These are phyloP conservation scores for Magnusiomyces magnusii DNA, from an alignment of 1,139 yeast species.

Conservation along the genomic window DNA sequence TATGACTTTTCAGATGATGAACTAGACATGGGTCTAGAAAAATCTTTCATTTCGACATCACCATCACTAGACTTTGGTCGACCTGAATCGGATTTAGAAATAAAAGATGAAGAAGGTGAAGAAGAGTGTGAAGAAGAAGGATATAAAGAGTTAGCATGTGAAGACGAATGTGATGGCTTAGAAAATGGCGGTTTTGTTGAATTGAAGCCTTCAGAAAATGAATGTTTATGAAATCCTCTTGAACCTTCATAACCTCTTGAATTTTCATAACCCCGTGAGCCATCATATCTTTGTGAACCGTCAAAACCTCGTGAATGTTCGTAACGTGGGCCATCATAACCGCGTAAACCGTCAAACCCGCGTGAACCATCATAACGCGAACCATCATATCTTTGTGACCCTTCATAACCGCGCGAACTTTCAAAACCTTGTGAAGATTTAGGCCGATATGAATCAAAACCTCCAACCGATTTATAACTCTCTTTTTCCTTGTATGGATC, in stretches of 20 bases:
- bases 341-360: too few relatives aligned
- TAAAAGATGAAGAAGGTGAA: not conserved
- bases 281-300: too few relatives aligned
- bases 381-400: too few relatives aligned
- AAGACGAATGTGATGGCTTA: too few relatives aligned
- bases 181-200: too few relatives aligned
- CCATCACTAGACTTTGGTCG: not conserved
- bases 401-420: too few relatives aligned
- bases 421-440: not conserved
- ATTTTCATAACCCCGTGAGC: too few relatives aligned
- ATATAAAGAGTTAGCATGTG: not conserved
- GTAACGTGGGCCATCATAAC: too few relatives aligned
- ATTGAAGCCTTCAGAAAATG: not conserved
- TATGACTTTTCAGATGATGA: not conserved
- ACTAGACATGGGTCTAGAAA: not conserved
- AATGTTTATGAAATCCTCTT: not conserved
- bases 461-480: not conserved
- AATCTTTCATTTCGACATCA: not conserved
- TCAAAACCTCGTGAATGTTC: too few relatives aligned
- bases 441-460: not conserved
- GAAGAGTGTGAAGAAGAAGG: too few relatives aligned
- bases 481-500: not conserved
- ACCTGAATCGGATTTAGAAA: not conserved
- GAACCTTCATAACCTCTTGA: too few relatives aligned
- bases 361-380: too few relatives aligned